phyloP scores from a whole-genome alignment of 148 eudicot species.

The Fagopyrum tataricum region DNA sequence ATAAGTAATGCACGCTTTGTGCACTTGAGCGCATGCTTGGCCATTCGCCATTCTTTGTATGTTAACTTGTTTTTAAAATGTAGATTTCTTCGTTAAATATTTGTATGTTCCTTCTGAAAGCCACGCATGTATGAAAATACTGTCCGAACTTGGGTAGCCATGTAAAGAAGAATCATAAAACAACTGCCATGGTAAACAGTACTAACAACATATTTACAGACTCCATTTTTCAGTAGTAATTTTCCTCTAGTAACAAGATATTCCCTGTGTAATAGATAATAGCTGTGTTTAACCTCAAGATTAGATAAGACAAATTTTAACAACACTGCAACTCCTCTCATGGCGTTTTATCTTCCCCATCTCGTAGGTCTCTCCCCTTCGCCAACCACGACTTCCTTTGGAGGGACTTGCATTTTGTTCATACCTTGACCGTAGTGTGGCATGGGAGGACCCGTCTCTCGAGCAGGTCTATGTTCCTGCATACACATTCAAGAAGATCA shows the following conservation, averaged over 20 bases:
- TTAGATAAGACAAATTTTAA: background rate
- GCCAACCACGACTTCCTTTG: background rate
- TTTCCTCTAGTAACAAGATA: constrained; percentile 1
- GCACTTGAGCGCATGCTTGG: no score
- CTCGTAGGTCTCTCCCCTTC: constrained; percentile 1
- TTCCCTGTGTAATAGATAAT: background rate
- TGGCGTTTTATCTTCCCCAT: constrained; percentile 5
- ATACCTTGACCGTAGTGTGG: background rate
- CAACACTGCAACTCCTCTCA: constrained; percentile 1
- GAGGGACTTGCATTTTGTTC: background rate
- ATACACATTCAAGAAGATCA: background rate
- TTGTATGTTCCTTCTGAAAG: no score
- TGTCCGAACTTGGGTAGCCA: background rate
- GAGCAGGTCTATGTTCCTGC: background rate
- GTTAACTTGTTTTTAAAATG: no score
- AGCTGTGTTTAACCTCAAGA: constrained; percentile 3
- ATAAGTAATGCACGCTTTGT: no score
- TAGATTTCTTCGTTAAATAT: no score
- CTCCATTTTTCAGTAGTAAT: background rate
- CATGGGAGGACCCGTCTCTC: background rate
- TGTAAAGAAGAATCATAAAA: constrained; percentile 4
- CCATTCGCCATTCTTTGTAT: no score
- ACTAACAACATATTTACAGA: constrained; percentile 7
- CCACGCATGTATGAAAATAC: no score
- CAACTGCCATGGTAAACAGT: background rate